Percentiles rank a stretch among this genome's conserved stretches.
phyloP scores from a whole-genome alignment of 139 green algal species.

The Pleodorina starrii region DNA sequence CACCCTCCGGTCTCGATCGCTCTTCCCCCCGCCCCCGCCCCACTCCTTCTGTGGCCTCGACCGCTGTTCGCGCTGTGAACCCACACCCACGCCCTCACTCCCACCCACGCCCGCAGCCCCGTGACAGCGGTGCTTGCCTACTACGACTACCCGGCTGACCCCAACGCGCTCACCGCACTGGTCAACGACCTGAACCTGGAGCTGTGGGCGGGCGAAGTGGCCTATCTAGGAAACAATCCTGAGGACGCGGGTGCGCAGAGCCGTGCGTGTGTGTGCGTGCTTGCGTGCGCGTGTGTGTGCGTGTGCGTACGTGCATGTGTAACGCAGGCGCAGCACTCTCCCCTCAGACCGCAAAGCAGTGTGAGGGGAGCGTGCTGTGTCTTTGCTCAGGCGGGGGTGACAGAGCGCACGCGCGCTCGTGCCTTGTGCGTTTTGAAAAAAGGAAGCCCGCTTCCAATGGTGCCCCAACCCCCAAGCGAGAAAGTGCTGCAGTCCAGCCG shows the following conservation, averaged over 20 bases:
- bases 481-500: too few species aligned
- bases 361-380: not conserved
- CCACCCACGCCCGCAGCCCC: conserved; percentile 46
- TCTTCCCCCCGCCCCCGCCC: too few species aligned
- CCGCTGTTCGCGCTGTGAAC: too few species aligned
- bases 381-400: too few species aligned
- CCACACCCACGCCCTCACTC: too few species aligned
- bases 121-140: conserved; percentile 82
- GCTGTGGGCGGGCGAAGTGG: not conserved
- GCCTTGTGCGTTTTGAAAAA: not conserved
- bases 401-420: not conserved
- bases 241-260: not conserved
- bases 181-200: conserved; percentile 93
- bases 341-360: too few species aligned
- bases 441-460: not conserved
- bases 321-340: not conserved
- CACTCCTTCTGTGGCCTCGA: too few species aligned
- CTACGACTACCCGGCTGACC: conserved; percentile 69
- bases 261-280: not conserved
- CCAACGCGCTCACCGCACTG: conserved; percentile 58
- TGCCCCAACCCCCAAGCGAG: not conserved
- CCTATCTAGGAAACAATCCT: not conserved
- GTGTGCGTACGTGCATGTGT: not conserved
- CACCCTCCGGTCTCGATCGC: too few species aligned
- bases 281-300: not conserved